Evolutionary conservation across 2,329 filamentous ascomycete genomes (phyloP), one percentile per base, ranked within the genome.

Genomic region (Hypoxylon sp.): DNA sequence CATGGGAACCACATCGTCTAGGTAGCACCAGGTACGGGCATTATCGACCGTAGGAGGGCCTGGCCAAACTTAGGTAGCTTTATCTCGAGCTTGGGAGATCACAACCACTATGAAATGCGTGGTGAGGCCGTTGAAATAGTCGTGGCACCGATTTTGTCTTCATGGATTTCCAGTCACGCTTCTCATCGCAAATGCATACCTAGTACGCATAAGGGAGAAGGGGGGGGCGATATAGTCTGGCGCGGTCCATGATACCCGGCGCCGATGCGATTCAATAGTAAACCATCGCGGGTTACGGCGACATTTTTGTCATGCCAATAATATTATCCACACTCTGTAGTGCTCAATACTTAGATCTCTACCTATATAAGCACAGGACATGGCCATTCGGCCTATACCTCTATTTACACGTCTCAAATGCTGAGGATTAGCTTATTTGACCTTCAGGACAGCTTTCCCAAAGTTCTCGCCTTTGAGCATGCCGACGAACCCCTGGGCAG

Each of bases 401-500:
- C n/a, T n/a, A 38, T 16, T 3, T 40, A 12, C 7, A 20, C 11
- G 4, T 14, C 18, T 36, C 28, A 24, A 55, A 38, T 16, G 11
- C 22, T n/a, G 8, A n/a, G 28, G 9, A 3, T n/a, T 18, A 18
- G 12, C 26, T 16, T 48, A 61, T 61, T 20, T 67, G 16, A 86
- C 78, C 82, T 92, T 91, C 73, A 96, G 74, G 20, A 96, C 86
- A 14, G 92, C 91, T 86, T 97, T 97, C 71, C 93, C 93, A 79
- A 93, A 92, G 82, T 96, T 96, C 78, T 91, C 85, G 49, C 93
- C 93, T 73, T 86, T 77, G 57, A 96, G 83, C 82, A 96, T 89
- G 11, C 88, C 91, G 11, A 95, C 79, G 64, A 96, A 83, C 0
- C 90, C 93, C 60, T 93, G 86, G 4, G 87, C 81, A 0, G 89